These are phyloP conservation scores for Suillus subaureus DNA, from an alignment of 768 basidiomycete species.

Conservation along the genomic window DNA sequence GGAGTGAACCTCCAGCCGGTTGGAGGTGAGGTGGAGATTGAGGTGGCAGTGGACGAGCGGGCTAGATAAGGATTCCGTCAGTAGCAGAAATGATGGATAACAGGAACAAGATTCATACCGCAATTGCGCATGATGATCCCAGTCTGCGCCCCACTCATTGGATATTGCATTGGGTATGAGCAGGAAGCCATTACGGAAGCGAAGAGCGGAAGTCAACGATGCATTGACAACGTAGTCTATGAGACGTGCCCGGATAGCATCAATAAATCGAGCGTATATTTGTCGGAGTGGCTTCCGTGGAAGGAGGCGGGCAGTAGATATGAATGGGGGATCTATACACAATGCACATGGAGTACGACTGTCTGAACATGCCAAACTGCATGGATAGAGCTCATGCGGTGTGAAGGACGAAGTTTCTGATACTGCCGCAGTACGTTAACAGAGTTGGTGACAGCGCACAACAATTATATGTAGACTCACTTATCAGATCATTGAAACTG, in stretches of 20 bases:
- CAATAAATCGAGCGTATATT: constrained; percentile 51
- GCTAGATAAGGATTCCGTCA: constrained; percentile 34
- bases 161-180: constrained; percentile 45
- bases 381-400: constrained; percentile 54
- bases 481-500: constrained; percentile 49
- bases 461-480: constrained; percentile 40
- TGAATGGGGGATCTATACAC: constrained; percentile 32
- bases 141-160: constrained; percentile 66
- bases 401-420: constrained; percentile 46
- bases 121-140: constrained; percentile 56
- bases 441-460: constrained; percentile 13
- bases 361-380: constrained; percentile 48
- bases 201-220: constrained; percentile 45
- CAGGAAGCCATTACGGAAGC: constrained; percentile 67
- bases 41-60: constrained; percentile 64
- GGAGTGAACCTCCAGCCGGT: constrained; percentile 66
- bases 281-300: constrained; percentile 48
- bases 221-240: constrained; percentile 53
- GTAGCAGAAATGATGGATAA: background rate
- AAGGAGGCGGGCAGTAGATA: constrained; percentile 41
- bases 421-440: constrained; percentile 32
- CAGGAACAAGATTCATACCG: constrained; percentile 38
- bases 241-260: constrained; percentile 58
- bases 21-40: constrained; percentile 49
- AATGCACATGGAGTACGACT: constrained; percentile 40